Base-by-base conservation (phyloP, 2,329 filamentous ascomycete species). In the Ophiostoma quercus region DNA sequence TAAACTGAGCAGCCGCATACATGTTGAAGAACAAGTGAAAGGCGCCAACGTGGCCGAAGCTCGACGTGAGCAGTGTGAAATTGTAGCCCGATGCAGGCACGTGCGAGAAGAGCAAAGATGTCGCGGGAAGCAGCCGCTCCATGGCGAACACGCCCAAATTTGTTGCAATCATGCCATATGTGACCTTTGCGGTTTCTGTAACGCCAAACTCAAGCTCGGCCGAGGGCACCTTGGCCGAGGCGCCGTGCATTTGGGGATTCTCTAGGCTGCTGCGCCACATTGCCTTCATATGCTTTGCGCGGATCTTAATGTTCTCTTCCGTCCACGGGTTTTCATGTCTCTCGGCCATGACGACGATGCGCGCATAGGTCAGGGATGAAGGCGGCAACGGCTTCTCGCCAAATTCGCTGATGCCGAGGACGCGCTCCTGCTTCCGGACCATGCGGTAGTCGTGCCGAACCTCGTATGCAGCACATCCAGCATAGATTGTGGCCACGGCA, bases 1-100 rank as follows among this genome's bases (percentile, higher is more conserved):
- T 71, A 12, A 77, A 75, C 47, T 74, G 74, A 62, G 72, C 70
- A 2, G 77, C 54, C 0, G 69, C 74, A 19, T 74, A 73, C 75
- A 78, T 78, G 72, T 78, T 78, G 47, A 77, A 39, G 1, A 60
- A 72, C n/a, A 78, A 66, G 67, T 79, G 77, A 0, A 72, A 1
- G 1, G 73, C 14, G 32, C 73, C 75, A 8, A 65, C 70, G 67
- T 79, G 77, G 34, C 75, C 74, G 68, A 79, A 78, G 0, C 74
- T 73, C n/a, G 75, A 75, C 1, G 75, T 76, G 32, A 79, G 70
- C 34, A 77, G 47, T 5, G 75, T 77, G n/a, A 73, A 74, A 69
- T 74, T 72, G 60, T 25, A 14, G 39, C 67, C 51, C 3, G 63
- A 66, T 1, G 70, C 71, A 1, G 74, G 72, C 47, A 73, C 32